phyloP scores from a whole-genome alignment of 2,329 filamentous ascomycete genomes.

The Beauveria varroae region DNA sequence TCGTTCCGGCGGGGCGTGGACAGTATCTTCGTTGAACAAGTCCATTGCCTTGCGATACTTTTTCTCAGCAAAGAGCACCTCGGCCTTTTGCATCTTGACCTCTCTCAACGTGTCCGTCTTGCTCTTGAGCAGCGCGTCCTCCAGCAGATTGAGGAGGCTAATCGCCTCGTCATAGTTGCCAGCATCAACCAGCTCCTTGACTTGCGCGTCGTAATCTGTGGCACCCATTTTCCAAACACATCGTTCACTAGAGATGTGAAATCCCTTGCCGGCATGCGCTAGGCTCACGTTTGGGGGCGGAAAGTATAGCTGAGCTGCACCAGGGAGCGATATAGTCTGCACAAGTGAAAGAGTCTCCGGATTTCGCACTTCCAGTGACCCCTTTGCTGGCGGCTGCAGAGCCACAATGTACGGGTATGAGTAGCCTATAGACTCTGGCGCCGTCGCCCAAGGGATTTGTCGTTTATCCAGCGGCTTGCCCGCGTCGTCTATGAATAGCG shows the following conservation, averaged over 20 bases:
- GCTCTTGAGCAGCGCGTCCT: conserved; percentile 80
- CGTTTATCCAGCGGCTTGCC: conserved; percentile 75
- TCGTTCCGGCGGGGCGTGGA: conserved; percentile 80
- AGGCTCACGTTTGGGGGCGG: conserved; percentile 87
- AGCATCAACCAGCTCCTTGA: conserved; percentile 69
- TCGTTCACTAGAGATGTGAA: conserved; percentile 85
- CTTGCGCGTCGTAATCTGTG: conserved; percentile 82
- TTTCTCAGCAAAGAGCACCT: conserved; percentile 70
- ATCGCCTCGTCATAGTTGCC: conserved; percentile 83
- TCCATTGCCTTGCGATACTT: conserved; percentile 84
- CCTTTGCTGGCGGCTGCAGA: conserved; percentile 74
- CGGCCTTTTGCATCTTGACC: conserved; percentile 87
- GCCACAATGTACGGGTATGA: conserved; percentile 94
- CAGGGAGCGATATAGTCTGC: conserved; percentile 75
- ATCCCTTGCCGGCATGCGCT: conserved; percentile 94
- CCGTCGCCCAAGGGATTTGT: conserved; percentile 85
- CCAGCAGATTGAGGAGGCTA: conserved; percentile 79
- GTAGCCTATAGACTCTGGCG: conserved; percentile 88
- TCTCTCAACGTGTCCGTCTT: conserved; percentile 76
- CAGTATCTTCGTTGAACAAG: conserved; percentile 74
- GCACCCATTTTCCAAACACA: conserved; percentile 95
- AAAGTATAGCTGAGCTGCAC: conserved; percentile 79
- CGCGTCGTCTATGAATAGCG: conserved; percentile 78
- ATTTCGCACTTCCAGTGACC: conserved; percentile 82
- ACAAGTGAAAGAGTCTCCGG: conserved; percentile 85